A percentile compares a stretch with the other conserved stretches of the same genome.
phyloP scores from a whole-genome alignment of 2,329 filamentous ascomycete species.

The Cercospora brassicicola region DNA sequence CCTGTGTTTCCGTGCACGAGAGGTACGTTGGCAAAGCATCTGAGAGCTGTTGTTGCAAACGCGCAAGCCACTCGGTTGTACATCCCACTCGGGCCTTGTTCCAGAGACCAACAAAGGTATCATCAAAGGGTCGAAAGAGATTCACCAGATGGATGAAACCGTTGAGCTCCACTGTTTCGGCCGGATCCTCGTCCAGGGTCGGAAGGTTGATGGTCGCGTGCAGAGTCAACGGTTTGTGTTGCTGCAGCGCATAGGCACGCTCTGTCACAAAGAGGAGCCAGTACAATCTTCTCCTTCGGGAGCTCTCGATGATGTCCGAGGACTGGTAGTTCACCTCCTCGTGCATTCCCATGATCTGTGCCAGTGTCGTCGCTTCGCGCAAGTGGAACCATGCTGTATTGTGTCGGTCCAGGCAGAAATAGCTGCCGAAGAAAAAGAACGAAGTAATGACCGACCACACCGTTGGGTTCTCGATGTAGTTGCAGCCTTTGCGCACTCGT shows the following conservation, averaged over 20 bases:
- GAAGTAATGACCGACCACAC: slow-evolving; percentile 61
- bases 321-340: slow-evolving; percentile 58
- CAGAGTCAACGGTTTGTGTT: slow-evolving; percentile 63
- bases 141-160: slow-evolving; percentile 63
- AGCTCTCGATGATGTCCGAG: slow-evolving; percentile 50
- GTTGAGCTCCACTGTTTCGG: slow-evolving; percentile 56
- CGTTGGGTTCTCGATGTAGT: slow-evolving; percentile 59
- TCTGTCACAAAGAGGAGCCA: slow-evolving; percentile 66
- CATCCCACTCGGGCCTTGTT: slow-evolving; percentile 57
- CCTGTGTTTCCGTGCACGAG: slow-evolving; percentile 64
- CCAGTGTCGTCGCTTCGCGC: slow-evolving; percentile 61
- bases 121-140: slow-evolving; percentile 63
- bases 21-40: slow-evolving; percentile 58
- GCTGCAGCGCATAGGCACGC: slow-evolving; percentile 63
- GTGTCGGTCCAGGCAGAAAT: slow-evolving; percentile 62
- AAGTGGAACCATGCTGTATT: slow-evolving; percentile 64
- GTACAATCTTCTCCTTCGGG: slow-evolving; percentile 58
- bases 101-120: slow-evolving; percentile 64
- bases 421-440: slow-evolving; percentile 62
- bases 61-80: slow-evolving; percentile 49
- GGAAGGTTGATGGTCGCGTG: slow-evolving; percentile 60
- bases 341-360: slow-evolving; percentile 60
- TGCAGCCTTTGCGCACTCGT: slow-evolving; percentile 56
- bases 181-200: slow-evolving; percentile 51
- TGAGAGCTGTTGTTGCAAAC: slow-evolving; percentile 53